Percentiles rank a stretch among this genome's conserved stretches.
Evolutionary conservation across 108 stramenopile species (phyloP).

Genomic region (Fragilaria radians): DNA sequence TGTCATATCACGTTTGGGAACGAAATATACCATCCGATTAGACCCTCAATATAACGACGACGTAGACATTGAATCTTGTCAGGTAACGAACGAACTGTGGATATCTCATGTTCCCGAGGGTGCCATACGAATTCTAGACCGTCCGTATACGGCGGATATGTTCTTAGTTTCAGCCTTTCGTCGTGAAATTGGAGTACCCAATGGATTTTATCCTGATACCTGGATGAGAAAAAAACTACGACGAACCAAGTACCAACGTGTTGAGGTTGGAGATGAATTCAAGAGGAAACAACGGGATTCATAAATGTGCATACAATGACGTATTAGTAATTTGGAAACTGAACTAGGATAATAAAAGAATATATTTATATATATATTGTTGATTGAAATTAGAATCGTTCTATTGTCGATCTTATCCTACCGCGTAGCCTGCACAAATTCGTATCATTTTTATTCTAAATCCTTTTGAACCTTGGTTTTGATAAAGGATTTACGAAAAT

Average conservation of each 20-base stretch:
- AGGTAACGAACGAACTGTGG: not conserved
- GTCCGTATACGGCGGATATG: slow-evolving; percentile 21
- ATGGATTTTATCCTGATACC: slow-evolving; percentile 18
- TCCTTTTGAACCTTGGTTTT: no score
- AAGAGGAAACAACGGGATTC: no score
- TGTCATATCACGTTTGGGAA: not conserved
- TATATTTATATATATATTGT: no score
- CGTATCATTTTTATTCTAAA: no score
- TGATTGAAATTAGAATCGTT: no score
- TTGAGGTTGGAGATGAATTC: no score
- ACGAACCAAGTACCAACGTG: not conserved
- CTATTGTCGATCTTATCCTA: no score
- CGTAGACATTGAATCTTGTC: not conserved
- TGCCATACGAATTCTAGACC: slow-evolving; percentile 28
- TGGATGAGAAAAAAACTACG: slow-evolving; percentile 13
- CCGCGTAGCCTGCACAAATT: no score
- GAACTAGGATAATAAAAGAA: no score
- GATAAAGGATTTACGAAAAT: no score
- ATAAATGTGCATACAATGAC: no score
- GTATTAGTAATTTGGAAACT: no score
- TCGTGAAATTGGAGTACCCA: slow-evolving; percentile 33
- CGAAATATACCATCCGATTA: not conserved
- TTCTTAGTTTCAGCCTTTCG: slow-evolving; percentile 29
- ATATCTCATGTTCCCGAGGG: slow-evolving; percentile 33
- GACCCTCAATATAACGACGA: not conserved